phyloP scores from a whole-genome alignment of 495 filamentous ascomycete genomes.

The Physcia stellaris region DNA sequence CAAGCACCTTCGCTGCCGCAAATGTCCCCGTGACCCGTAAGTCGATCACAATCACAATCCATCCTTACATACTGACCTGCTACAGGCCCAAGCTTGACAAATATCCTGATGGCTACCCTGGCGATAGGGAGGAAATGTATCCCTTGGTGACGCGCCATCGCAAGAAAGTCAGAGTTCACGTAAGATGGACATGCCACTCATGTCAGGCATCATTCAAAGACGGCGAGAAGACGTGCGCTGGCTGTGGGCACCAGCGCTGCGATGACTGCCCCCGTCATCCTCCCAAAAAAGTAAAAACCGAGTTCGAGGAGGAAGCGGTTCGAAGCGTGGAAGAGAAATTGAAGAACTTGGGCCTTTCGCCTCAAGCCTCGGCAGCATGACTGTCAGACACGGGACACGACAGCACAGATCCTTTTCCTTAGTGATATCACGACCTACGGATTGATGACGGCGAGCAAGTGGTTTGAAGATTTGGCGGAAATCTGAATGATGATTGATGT shows the following conservation, averaged over 20 bases:
- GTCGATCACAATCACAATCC: conserved; percentile 19
- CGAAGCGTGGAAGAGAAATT: conserved; percentile 46
- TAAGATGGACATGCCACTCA: conserved; percentile 50
- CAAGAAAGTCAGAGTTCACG: conserved; percentile 30
- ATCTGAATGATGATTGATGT: too few relatives aligned
- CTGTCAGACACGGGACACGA: too few relatives aligned
- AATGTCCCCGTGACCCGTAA: conserved; percentile 72
- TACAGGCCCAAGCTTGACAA: conserved; percentile 53
- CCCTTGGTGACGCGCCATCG: conserved; percentile 25
- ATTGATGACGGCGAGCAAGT: too few relatives aligned
- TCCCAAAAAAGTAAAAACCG: conserved; percentile 45
- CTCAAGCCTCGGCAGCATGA: conserved; percentile 14
- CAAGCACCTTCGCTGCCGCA: conserved; percentile 63
- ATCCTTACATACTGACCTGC: conserved; percentile 4
- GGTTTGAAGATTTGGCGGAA: too few relatives aligned
- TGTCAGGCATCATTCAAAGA: conserved; percentile 43
- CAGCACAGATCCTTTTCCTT: too few relatives aligned
- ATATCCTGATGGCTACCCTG: conserved; percentile 66
- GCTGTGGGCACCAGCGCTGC: conserved; percentile 41
- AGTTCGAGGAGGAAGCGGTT: conserved; percentile 51
- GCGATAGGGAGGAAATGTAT: conserved; percentile 38
- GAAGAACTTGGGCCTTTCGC: conserved; percentile 26
- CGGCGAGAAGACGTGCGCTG: conserved; percentile 36
- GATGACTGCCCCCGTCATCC: conserved; percentile 29
- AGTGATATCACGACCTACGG: too few relatives aligned